phyloP scores from a whole-genome alignment of 805 yeast species.

The Saccharomyces eubayanus region DNA sequence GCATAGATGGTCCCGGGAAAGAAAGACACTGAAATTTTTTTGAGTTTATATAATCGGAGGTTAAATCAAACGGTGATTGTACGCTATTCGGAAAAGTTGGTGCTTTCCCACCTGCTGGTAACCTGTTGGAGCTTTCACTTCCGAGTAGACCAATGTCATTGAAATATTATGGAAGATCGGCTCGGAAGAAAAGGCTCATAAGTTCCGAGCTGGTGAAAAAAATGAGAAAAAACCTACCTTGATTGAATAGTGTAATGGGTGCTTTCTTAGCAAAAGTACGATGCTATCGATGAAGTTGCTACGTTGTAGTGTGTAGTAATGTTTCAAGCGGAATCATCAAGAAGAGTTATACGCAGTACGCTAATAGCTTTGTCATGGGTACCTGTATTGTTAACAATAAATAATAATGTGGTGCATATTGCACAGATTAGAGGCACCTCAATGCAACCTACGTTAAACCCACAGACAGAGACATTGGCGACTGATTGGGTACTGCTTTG shows the following conservation, averaged over 20 bases:
- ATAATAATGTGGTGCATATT: constrained; percentile 64
- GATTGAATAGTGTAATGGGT: background rate
- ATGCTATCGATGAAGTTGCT: background rate
- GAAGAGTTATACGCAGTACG: constrained; percentile 13
- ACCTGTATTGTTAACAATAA: constrained; percentile 64
- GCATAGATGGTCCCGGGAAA: background rate
- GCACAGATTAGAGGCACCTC: constrained; percentile 72
- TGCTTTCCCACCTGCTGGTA: background rate
- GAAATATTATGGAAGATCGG: background rate
- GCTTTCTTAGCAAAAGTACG: background rate
- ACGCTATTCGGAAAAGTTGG: background rate
- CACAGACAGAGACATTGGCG: constrained; percentile 39
- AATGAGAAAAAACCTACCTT: background rate
- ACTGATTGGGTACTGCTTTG: constrained; percentile 61
- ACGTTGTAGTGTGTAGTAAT: background rate
- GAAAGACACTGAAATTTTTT: background rate
- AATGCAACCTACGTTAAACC: constrained; percentile 86
- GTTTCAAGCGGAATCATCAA: background rate
- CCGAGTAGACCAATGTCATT: background rate
- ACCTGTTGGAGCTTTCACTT: background rate
- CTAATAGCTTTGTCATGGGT: constrained; percentile 55
- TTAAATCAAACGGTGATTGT: background rate
- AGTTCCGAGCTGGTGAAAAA: background rate
- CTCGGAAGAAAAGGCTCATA: background rate
- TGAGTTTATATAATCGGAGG: background rate